These are phyloP conservation scores for Phyllosticta citrichinensis DNA, from an alignment of 2,329 filamentous ascomycete species.

Conservation along the genomic window DNA sequence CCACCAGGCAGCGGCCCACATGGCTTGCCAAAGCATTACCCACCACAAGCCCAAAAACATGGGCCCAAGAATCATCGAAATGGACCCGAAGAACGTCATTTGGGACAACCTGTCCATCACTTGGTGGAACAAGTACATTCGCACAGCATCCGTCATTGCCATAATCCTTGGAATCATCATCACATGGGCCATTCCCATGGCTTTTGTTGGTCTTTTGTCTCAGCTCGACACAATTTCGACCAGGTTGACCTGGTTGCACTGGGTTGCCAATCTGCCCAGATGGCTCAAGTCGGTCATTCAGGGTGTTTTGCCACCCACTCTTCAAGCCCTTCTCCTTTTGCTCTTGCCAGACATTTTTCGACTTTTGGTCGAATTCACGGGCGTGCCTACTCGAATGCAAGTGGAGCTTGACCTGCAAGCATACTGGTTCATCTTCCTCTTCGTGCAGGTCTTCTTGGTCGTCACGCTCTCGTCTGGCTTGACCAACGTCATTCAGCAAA, in stretches of 20 bases:
- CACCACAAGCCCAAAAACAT: slow-evolving; percentile 91
- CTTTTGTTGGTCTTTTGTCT: slow-evolving; percentile 73
- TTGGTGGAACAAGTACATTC: slow-evolving; percentile 85
- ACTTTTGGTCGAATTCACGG: slow-evolving; percentile 62
- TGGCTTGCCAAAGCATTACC: slow-evolving; percentile 88
- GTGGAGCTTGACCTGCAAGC: slow-evolving; percentile 75
- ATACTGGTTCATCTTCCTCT: slow-evolving; percentile 90
- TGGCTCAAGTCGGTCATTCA: slow-evolving; percentile 59
- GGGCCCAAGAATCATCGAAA: slow-evolving; percentile 85
- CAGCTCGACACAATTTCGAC: slow-evolving; percentile 63
- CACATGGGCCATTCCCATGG: slow-evolving; percentile 83
- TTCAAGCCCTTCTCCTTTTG: slow-evolving; percentile 69
- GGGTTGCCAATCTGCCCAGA: slow-evolving; percentile 53
- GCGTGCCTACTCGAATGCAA: slow-evolving; percentile 71
- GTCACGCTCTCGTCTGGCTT: slow-evolving; percentile 77
- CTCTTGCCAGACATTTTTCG: slow-evolving; percentile 71
- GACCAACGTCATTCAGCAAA: slow-evolving; percentile 51
- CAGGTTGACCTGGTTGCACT: slow-evolving; percentile 58
- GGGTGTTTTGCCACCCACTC: slow-evolving; percentile 72
- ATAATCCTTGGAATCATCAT: slow-evolving; percentile 67
- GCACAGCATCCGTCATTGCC: slow-evolving; percentile 54
- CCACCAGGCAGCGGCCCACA: slow-evolving; percentile 91
- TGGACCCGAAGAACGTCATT: slow-evolving; percentile 82
- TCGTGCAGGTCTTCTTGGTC: slow-evolving; percentile 89
- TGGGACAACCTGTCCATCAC: slow-evolving; percentile 96